A percentile compares a stretch with the other conserved stretches of the same genome.
phyloP scores from a whole-genome alignment of 495 filamentous ascomycete genomes.

The Schizothecium vesticola region DNA sequence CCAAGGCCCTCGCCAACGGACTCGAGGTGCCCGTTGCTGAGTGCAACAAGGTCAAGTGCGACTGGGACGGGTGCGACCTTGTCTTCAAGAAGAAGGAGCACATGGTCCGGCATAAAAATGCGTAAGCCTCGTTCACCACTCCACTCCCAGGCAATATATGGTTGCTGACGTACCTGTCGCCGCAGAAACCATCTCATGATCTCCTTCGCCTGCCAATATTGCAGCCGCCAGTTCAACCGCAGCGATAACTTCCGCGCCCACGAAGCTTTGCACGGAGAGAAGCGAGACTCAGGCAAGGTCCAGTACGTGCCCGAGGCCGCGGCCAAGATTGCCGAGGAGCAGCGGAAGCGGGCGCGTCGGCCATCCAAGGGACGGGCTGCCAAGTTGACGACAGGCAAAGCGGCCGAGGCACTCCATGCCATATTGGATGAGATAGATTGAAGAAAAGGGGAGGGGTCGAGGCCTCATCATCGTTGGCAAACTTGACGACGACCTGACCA shows the following conservation, averaged over 20 bases:
- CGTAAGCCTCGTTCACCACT: slow-evolving; percentile 33
- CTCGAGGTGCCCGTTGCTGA: not conserved
- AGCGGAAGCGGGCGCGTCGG: not conserved
- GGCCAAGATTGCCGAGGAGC: slow-evolving; percentile 22
- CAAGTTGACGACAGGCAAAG: too few relatives aligned
- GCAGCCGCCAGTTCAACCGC: slow-evolving; percentile 19
- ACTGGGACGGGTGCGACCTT: slow-evolving; percentile 32
- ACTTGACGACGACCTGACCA: not conserved
- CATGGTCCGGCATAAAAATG: slow-evolving; percentile 55
- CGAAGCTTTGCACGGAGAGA: slow-evolving; percentile 31
- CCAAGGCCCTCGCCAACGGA: not conserved
- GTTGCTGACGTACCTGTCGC: not conserved
- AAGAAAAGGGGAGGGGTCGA: not conserved
- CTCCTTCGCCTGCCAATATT: slow-evolving; percentile 6
- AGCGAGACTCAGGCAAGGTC: slow-evolving; percentile 24
- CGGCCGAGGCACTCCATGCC: too few relatives aligned
- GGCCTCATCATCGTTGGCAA: too few relatives aligned
- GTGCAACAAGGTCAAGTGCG: slow-evolving; percentile 9
- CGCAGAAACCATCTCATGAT: not conserved
- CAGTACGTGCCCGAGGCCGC: slow-evolving; percentile 25
- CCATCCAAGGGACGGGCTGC: too few relatives aligned
- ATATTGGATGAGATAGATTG: not conserved
- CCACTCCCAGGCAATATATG: not conserved
- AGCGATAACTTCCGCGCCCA: slow-evolving; percentile 37
- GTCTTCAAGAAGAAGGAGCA: slow-evolving; percentile 59